A percentile compares a stretch with the other conserved stretches of the same genome.
Evolutionary conservation across 805 yeast genomes (phyloP).

Genomic region (Myxozyma lipomycoides): DNA sequence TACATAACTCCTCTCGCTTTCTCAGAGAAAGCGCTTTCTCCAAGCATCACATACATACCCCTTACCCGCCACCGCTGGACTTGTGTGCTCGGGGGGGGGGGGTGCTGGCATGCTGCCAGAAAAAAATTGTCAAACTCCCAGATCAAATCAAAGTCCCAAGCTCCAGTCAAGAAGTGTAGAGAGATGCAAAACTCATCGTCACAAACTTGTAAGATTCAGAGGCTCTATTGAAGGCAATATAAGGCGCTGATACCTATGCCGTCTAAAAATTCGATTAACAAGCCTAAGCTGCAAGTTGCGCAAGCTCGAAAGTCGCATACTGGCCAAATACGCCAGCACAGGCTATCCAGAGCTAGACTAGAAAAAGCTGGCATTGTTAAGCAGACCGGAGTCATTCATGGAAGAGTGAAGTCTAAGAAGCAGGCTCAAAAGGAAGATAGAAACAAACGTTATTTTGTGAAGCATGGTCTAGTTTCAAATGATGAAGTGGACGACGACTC

Average conservation of each 20-base stretch:
- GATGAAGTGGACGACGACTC: conserved; percentile 48
- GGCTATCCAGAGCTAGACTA: conserved; percentile 27
- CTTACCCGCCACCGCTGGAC: too few species aligned
- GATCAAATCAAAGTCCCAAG: too few species aligned
- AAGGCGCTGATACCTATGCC: conserved; percentile 57
- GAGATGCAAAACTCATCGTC: too few species aligned
- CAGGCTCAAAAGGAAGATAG: conserved; percentile 74
- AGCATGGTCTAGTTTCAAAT: conserved; percentile 44
- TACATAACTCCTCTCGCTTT: too few species aligned
- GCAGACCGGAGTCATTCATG: conserved; percentile 9
- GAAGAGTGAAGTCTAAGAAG: conserved; percentile 60
- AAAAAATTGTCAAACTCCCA: too few species aligned
- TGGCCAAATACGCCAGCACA: conserved; percentile 22
- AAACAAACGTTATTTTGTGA: conserved; percentile 65
- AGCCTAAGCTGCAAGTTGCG: conserved; percentile 58
- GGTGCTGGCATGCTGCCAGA: too few species aligned
- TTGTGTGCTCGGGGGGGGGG: too few species aligned
- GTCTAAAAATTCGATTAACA: conserved; percentile 74
- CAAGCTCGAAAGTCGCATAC: conserved; percentile 43
- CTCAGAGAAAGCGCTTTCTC: too few species aligned
- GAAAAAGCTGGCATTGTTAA: background rate
- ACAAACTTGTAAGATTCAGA: too few species aligned
- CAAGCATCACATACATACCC: too few species aligned
- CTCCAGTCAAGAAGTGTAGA: too few species aligned
- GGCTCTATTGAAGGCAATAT: too few species aligned